phyloP scores from a whole-genome alignment of 768 basidiomycete species.

The Pisolithus marmoratus region DNA sequence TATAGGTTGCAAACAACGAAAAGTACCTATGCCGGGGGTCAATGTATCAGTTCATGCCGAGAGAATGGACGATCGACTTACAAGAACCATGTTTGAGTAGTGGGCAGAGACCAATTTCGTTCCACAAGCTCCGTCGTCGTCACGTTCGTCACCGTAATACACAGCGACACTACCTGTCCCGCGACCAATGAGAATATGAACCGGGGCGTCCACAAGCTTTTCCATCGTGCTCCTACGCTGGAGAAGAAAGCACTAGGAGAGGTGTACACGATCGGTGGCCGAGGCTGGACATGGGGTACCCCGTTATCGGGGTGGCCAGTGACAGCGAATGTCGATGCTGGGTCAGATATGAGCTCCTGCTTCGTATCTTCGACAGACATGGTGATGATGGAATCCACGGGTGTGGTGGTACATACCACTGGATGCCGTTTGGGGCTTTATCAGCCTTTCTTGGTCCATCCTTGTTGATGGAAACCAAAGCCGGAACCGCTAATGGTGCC shows the following conservation, averaged over 20 bases:
- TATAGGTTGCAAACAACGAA: slow-evolving; percentile 67
- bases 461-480: neutral
- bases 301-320: neutral
- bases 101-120: slow-evolving; percentile 68
- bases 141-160: slow-evolving; percentile 86
- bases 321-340: neutral
- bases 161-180: slow-evolving; percentile 80
- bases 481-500: too few species aligned
- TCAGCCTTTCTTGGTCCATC: neutral
- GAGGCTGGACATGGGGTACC: slow-evolving; percentile 2
- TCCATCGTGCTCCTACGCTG: slow-evolving; percentile 58
- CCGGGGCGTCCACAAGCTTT: slow-evolving; percentile 71
- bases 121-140: slow-evolving; percentile 73
- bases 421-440: neutral
- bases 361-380: slow-evolving; percentile 22
- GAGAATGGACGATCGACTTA: slow-evolving; percentile 31
- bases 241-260: slow-evolving; percentile 47
- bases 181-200: slow-evolving; percentile 67
- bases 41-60: neutral
- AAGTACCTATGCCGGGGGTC: slow-evolving; percentile 53
- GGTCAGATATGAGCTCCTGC: slow-evolving; percentile 14
- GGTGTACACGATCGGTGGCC: slow-evolving; percentile 64
- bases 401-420: neutral
- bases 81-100: slow-evolving; percentile 83
- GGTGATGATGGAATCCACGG: neutral